Evolutionary conservation across 2,329 filamentous ascomycete genomes (phyloP), one percentile per base, ranked within the genome.

Genomic region (Gnomoniopsis smithogilvyi): DNA sequence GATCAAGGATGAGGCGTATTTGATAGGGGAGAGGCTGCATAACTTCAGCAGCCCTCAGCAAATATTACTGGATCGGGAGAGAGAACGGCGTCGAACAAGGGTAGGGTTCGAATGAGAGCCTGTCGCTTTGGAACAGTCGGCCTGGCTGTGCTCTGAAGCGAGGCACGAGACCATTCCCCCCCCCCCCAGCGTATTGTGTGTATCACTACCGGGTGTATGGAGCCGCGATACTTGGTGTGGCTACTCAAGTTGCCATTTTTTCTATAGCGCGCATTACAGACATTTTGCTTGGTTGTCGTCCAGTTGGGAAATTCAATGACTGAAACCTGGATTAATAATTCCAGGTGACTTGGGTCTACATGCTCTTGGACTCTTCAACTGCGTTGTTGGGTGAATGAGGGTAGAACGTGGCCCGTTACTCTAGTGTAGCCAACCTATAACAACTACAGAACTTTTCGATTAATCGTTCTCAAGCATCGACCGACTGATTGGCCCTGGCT

Each of bases 1-100:
- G 59, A 92, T 99, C 50, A 81, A 92, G 43, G 96, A 99, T 72
- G 96, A 99, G 74, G 93, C 96, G 0, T 99, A 99, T 72, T 78
- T 99, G 48, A 95, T 98, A 69, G 95, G 95, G 2, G 94, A 99
- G 76, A 79, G 93, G 61, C 75, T 99, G 68, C 96, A 99, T 76
- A 99, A 99, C 72, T 96, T 97, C 74, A 91, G 92, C 21, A 49
- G 55, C 38, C 49, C 53, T 19, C 60, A 54, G 43, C 60, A 62
- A 22, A 46, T 2, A 87, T 45, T 56, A 43, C 54, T 49, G 12
- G 60, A 62, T 21, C 26, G 53, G 19, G 57, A 62, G 48, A 60
- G 50, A 34, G 60, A 62, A 50, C 51, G 56, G 12, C 46, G 53
- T 45, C 59, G 54, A 11, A 59, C 59, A n/a, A 49, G 59, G 54